A percentile compares a stretch with the other conserved stretches of the same genome.
Conservation (phyloP, 176 grass and related monocot species). For the Saccharum spontaneum region DNA sequence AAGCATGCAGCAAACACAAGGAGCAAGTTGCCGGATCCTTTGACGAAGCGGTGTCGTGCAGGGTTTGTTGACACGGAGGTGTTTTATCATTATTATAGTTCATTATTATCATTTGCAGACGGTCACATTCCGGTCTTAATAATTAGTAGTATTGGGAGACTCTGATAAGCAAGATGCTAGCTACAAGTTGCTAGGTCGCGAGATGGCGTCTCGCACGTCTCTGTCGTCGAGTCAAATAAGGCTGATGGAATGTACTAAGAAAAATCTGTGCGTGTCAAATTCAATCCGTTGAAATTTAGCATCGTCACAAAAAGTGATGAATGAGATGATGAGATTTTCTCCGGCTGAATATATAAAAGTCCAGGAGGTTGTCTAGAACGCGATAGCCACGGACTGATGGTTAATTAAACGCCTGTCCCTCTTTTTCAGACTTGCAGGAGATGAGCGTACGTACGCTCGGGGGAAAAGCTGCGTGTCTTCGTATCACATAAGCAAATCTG, state of each 20-base stretch:
- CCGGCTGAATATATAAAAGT: too few relatives aligned
- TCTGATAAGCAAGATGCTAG: neutral
- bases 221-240: neutral
- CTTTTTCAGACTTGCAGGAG: neutral
- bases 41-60: too few relatives aligned
- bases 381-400: neutral
- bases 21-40: too few relatives aligned
- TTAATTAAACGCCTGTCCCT: neutral
- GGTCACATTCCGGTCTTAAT: neutral
- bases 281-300: neutral
- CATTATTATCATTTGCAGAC: neutral
- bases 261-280: neutral
- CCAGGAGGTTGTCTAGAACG: neutral
- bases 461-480: neutral
- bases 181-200: neutral
- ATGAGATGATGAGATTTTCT: neutral
- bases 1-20: too few relatives aligned
- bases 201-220: neutral
- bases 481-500: conserved; percentile 5
- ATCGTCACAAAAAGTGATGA: neutral
- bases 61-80: too few relatives aligned
- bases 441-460: neutral
- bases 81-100: too few relatives aligned
- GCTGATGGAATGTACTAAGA: neutral
- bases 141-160: too few relatives aligned